A percentile compares a stretch with the other conserved stretches of the same genome.
phyloP scores from a whole-genome alignment of 2,329 filamentous ascomycete species.

The Stemphylium lycopersici region DNA sequence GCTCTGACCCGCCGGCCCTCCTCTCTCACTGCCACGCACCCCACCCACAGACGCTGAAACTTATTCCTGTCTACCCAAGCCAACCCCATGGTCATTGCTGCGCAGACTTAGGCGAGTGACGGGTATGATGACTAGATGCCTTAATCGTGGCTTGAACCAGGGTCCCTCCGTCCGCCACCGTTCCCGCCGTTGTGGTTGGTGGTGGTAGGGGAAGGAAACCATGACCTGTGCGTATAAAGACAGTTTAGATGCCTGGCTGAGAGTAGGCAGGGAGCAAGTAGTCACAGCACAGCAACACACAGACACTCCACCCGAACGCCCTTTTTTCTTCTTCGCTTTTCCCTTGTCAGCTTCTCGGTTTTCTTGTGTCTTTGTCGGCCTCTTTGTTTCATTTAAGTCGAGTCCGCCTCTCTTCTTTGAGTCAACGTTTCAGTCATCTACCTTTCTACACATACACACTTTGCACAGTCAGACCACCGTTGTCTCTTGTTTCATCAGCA shows the following conservation, averaged over 20 bases:
- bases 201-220: slow-evolving; percentile 4
- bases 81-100: slow-evolving; percentile 10
- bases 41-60: slow-evolving; percentile 29
- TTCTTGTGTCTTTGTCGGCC: slow-evolving; percentile 9
- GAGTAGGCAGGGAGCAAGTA: slow-evolving; percentile 4
- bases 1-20: slow-evolving; percentile 21
- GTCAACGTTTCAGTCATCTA: slow-evolving; percentile 23
- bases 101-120: slow-evolving; percentile 28
- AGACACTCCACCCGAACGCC: slow-evolving; percentile 13
- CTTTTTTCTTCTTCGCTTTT: slow-evolving; percentile 13
- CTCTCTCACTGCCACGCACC: slow-evolving; percentile 27
- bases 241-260: slow-evolving; percentile 32
- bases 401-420: slow-evolving; percentile 13
- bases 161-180: slow-evolving; percentile 16
- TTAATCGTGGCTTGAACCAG: slow-evolving; percentile 20
- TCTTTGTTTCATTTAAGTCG: slow-evolving; percentile 26
- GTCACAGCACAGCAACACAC: slow-evolving; percentile 19
- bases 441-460: slow-evolving; percentile 14
- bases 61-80: slow-evolving; percentile 35
- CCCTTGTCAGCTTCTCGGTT: slow-evolving; percentile 18
- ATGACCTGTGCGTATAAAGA: slow-evolving; percentile 38
- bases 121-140: slow-evolving; percentile 38
- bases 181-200: slow-evolving; percentile 23
- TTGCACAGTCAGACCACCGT: slow-evolving; percentile 19
- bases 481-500: slow-evolving; percentile 12